These are phyloP conservation scores for Recurvomyces mirabilis DNA, from an alignment of 495 filamentous ascomycete species.

Conservation along the genomic window DNA sequence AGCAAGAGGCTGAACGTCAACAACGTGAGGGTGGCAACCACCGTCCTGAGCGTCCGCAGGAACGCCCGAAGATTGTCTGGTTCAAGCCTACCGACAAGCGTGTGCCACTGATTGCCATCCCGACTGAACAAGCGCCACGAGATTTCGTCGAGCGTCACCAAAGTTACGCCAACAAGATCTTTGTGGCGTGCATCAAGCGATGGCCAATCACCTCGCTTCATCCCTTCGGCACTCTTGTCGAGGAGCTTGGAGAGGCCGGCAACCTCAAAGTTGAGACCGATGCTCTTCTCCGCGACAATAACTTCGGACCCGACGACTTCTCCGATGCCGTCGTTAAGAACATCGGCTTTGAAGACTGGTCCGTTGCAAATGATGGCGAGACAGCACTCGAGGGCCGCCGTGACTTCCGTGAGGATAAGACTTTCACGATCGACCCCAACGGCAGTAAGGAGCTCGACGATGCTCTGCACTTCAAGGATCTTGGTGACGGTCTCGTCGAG, in stretches of 20 bases:
- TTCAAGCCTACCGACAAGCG: conserved; percentile 99
- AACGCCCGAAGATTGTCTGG: conserved; percentile 99
- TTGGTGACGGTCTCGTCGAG: conserved; percentile 75
- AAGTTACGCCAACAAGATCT: conserved; percentile 92
- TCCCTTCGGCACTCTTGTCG: conserved; percentile 93
- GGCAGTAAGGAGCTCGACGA: conserved; percentile 76
- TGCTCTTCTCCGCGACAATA: conserved; percentile 92
- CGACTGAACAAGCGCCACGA: conserved; percentile 90
- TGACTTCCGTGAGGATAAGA: conserved; percentile 81
- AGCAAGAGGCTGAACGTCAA: conserved; percentile 91
- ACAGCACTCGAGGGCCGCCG: conserved; percentile 62
- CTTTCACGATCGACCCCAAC: conserved; percentile 83
- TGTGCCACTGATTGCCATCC: conserved; percentile 93
- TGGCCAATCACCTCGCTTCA: conserved; percentile 99
- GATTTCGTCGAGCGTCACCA: conserved; percentile 99
- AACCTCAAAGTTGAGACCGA: conserved; percentile 95
- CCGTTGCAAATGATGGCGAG: conserved; percentile 69
- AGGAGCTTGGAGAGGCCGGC: conserved; percentile 95
- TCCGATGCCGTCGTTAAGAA: conserved; percentile 90
- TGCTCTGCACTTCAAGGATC: conserved; percentile 78
- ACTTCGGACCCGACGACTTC: conserved; percentile 95
- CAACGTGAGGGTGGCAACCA: conserved; percentile 67
- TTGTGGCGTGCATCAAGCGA: conserved; percentile 96
- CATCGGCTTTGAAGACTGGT: conserved; percentile 85
- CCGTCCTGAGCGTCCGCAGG: conserved; percentile 70